phyloP scores from a whole-genome alignment of 495 filamentous ascomycete species.

The Xylaria flabelliformis region DNA sequence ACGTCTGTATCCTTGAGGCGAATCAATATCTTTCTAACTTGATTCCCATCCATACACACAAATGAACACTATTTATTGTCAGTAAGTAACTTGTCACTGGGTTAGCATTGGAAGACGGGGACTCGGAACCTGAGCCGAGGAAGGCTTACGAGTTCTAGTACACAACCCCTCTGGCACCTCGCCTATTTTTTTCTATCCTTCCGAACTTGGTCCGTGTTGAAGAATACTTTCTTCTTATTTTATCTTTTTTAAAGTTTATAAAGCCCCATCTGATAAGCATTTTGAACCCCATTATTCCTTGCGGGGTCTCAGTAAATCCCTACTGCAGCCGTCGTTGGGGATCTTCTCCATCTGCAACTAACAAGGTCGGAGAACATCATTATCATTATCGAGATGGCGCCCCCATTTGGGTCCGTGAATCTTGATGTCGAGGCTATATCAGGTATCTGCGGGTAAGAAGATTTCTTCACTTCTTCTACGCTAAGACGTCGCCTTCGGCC shows the following conservation, averaged over 20 bases:
- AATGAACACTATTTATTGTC: not conserved
- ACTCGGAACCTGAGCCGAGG: not conserved
- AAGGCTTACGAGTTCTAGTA: not conserved
- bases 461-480: not conserved
- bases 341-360: constrained; percentile 10
- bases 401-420: constrained; percentile 67
- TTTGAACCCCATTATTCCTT: not conserved
- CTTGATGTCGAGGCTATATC: constrained; percentile 86
- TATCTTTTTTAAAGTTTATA: not conserved
- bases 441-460: constrained; percentile 81
- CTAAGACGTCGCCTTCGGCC: not conserved
- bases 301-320: constrained; percentile 6
- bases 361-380: constrained; percentile 13
- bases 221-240: not conserved
- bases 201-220: not conserved
- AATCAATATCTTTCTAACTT: not conserved
- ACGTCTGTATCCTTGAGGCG: not conserved
- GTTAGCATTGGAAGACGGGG: not conserved
- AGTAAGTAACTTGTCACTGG: not conserved
- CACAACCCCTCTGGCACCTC: not conserved
- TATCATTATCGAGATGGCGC: constrained; percentile 62
- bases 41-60: not conserved
- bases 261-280: not conserved
- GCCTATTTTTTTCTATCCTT: not conserved
- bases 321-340: not conserved